These are phyloP conservation scores for Cordyceps cicadae DNA, from an alignment of 2,329 filamentous ascomycete species.

Conservation along the genomic window DNA sequence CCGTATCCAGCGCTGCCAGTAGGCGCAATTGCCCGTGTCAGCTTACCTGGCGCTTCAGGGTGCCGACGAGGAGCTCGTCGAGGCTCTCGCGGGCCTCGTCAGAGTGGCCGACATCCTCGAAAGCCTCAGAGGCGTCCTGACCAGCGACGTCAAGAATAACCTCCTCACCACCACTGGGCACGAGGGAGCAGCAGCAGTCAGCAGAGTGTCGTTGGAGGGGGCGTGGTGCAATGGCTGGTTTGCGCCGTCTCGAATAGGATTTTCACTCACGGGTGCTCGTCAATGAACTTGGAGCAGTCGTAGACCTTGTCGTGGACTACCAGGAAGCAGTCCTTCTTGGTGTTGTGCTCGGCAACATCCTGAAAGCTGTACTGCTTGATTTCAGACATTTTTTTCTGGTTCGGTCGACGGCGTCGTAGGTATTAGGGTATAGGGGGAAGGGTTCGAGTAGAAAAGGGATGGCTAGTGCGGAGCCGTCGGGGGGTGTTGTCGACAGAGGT, in stretches of 20 bases:
- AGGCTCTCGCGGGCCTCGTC: slow-evolving; percentile 97
- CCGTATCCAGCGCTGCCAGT: not conserved
- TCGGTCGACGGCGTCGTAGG: not conserved
- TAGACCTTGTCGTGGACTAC: slow-evolving; percentile 97
- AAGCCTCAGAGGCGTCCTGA: slow-evolving; percentile 94
- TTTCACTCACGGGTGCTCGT: slow-evolving; percentile 79
- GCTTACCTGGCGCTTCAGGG: slow-evolving; percentile 71
- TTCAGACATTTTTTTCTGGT: slow-evolving; percentile 22
- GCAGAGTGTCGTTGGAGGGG: not conserved
- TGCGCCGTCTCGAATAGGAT: not conserved
- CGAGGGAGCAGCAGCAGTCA: not conserved
- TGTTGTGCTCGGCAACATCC: slow-evolving; percentile 77
- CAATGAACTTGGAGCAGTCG: slow-evolving; percentile 78
- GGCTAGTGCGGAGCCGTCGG: not conserved
- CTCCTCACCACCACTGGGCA: slow-evolving; percentile 83
- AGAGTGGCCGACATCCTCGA: slow-evolving; percentile 98
- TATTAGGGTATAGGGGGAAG: not conserved
- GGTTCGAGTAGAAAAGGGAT: not conserved
- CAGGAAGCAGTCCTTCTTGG: slow-evolving; percentile 88
- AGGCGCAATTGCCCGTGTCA: not conserved
- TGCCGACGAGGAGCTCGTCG: slow-evolving; percentile 64
- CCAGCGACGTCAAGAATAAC: slow-evolving; percentile 92
- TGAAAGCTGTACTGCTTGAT: slow-evolving; percentile 58
- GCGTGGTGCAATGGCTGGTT: not conserved
- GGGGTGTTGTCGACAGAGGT: not conserved